A percentile compares a stretch with the other conserved stretches of the same genome.
Conservation (phyloP, 441 rosid genomes). For the Populus hybrid region DNA sequence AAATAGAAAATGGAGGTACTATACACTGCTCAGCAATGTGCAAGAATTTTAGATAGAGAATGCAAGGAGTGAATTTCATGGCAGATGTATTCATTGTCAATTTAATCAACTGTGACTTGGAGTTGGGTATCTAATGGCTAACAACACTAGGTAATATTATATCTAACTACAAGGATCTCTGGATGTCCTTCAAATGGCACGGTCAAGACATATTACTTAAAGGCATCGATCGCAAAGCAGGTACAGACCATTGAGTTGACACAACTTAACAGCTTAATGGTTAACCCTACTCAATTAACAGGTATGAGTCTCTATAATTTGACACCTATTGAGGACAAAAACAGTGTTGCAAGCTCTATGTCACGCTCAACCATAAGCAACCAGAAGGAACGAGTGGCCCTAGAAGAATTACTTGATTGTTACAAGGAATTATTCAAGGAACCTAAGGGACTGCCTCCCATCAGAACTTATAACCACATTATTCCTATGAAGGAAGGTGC, state of each 20-base stretch:
- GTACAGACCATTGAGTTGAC: not conserved
- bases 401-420: accelerated
- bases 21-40: not conserved
- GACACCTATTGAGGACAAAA: accelerated
- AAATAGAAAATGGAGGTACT: not conserved
- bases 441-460: not conserved
- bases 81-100: not conserved
- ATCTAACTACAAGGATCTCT: not conserved
- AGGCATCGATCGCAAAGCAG: accelerated
- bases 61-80: not conserved
- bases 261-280: not conserved
- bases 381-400: accelerated
- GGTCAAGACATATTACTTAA: not conserved
- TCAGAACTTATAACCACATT: accelerated
- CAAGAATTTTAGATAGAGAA: not conserved
- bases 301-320: not conserved
- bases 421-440: not conserved
- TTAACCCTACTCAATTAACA: not conserved
- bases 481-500: not conserved
- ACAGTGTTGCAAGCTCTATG: accelerated
- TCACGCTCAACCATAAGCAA: accelerated
- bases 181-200: not conserved
- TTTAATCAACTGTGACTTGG: not conserved
- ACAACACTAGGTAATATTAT: not conserved
- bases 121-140: not conserved